These are phyloP conservation scores for Ammopiptanthus mongolicus DNA, from an alignment of 306 rosid species.

Conservation along the genomic window DNA sequence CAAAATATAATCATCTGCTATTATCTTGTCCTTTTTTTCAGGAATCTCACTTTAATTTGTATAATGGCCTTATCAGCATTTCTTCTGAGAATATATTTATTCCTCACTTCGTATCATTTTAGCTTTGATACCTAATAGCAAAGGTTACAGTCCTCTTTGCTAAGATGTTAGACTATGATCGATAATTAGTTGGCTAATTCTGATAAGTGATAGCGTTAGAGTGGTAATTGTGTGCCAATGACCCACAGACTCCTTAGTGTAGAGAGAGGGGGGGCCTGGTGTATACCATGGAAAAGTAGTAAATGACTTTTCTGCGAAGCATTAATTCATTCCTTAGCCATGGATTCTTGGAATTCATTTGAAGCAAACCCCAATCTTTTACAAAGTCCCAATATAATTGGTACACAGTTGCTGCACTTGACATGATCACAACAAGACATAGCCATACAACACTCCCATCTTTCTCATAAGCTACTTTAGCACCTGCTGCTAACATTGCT, in stretches of 20 bases:
- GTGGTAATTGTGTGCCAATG: conserved; percentile 11
- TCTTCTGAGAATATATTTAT: conserved; percentile 41
- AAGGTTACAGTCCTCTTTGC: not conserved
- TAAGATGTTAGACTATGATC: conserved; percentile 9
- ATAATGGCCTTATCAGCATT: conserved; percentile 35
- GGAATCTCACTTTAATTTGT: conserved; percentile 39
- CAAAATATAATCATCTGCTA: conserved; percentile 11
- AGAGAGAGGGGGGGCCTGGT: conserved; percentile 16
- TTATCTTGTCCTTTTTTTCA: conserved; percentile 30
- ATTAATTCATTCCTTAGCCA: conserved; percentile 96
- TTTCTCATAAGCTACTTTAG: conserved; percentile 92
- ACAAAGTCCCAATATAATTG: conserved; percentile 99
- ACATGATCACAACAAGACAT: conserved; percentile 79
- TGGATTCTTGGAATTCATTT: conserved; percentile 87
- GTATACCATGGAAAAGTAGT: conserved; percentile 93
- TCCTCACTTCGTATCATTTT: conserved; percentile 28
- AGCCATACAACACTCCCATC: conserved; percentile 73
- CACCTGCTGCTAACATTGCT: conserved; percentile 98
- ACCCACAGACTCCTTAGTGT: conserved; percentile 11
- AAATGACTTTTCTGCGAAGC: conserved; percentile 73
- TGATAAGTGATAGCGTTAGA: not conserved
- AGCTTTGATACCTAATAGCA: conserved; percentile 4
- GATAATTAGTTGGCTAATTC: not conserved
- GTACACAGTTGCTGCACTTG: conserved; percentile 87
- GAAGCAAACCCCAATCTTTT: conserved; percentile 98